These are phyloP conservation scores for Symbiodinium natans DNA, from an alignment of 73 alveolate genomes.

Conservation along the genomic window DNA sequence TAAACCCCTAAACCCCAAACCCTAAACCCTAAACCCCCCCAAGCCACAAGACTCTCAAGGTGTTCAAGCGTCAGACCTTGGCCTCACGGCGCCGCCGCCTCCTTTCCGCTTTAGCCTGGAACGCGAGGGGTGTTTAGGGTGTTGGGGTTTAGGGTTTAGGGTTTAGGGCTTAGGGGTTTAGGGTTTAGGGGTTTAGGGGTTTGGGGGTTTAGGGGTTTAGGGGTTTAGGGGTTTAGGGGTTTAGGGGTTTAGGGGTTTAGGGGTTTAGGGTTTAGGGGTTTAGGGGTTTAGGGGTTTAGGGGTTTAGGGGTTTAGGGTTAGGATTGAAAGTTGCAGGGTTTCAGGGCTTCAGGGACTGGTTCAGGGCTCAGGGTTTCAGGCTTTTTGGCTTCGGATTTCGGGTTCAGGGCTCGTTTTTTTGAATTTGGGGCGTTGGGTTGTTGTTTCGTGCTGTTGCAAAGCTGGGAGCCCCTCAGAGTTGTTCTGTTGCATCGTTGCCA, in stretches of 20 bases:
- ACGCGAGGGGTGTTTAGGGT: not conserved
- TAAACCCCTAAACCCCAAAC: too few species aligned
- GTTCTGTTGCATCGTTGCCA: too few species aligned
- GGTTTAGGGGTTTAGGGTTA: not conserved
- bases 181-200: constrained; percentile 1
- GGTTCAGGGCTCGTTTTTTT: not conserved
- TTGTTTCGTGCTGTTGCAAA: not conserved
- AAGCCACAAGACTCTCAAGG: too few species aligned
- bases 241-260: not conserved
- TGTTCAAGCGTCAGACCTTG: too few species aligned
- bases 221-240: not conserved
- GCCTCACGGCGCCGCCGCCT: too few species aligned
- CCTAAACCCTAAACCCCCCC: too few species aligned
- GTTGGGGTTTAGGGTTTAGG: not conserved
- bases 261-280: not conserved
- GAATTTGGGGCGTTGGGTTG: not conserved
- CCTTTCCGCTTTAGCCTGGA: not conserved
- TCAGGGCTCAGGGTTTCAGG: not conserved
- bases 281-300: not conserved
- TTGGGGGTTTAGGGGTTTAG: not conserved
- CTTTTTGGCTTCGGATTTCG: not conserved
- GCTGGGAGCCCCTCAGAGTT: too few species aligned
- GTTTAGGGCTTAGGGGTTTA: not conserved
- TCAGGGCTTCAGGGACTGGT: not conserved
- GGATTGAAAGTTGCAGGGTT: not conserved